phyloP scores from a whole-genome alignment of 768 basidiomycete species.

The Rhodotorula kratochvilovae region DNA sequence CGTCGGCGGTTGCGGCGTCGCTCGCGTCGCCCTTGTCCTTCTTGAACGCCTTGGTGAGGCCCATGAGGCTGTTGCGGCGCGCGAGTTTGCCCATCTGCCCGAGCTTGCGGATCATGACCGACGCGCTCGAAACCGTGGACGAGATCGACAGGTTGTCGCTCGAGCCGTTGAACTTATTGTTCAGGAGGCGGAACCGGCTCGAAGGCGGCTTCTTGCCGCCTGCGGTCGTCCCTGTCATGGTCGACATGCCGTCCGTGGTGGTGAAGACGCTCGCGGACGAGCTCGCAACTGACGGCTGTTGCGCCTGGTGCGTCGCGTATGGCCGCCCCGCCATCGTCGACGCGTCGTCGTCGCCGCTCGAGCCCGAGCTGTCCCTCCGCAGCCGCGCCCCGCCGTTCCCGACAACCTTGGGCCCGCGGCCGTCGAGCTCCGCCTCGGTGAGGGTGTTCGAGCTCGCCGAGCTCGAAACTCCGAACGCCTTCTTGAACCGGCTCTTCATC shows the following conservation, averaged over 20 bases:
- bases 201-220: slow-evolving; percentile 14
- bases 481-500: slow-evolving; percentile 33
- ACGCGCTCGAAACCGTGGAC: slow-evolving; percentile 88
- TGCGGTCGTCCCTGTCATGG: slow-evolving; percentile 7
- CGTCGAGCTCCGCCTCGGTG: slow-evolving; percentile 19
- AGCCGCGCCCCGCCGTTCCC: background rate
- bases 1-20: slow-evolving; percentile 30
- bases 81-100: slow-evolving; percentile 79
- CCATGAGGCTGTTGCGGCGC: slow-evolving; percentile 69
- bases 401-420: slow-evolving; percentile 12
- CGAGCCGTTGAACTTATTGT: slow-evolving; percentile 75
- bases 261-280: slow-evolving; percentile 4
- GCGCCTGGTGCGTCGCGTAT: slow-evolving; percentile 9
- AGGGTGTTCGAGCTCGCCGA: slow-evolving; percentile 6
- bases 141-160: slow-evolving; percentile 94
- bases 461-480: slow-evolving; percentile 25
- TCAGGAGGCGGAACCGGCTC: slow-evolving; percentile 63
- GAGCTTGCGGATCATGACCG: slow-evolving; percentile 93
- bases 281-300: slow-evolving; percentile 4
- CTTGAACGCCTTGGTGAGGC: slow-evolving; percentile 81
- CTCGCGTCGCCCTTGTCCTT: slow-evolving; percentile 69
- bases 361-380: slow-evolving; percentile 2
- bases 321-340: background rate
- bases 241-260: slow-evolving; percentile 10
- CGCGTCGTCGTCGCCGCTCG: background rate